Percentiles rank a stretch among this genome's conserved stretches.
phyloP scores from a whole-genome alignment of 2,329 filamentous ascomycete genomes.

The Drechslerella coelobrocha region DNA sequence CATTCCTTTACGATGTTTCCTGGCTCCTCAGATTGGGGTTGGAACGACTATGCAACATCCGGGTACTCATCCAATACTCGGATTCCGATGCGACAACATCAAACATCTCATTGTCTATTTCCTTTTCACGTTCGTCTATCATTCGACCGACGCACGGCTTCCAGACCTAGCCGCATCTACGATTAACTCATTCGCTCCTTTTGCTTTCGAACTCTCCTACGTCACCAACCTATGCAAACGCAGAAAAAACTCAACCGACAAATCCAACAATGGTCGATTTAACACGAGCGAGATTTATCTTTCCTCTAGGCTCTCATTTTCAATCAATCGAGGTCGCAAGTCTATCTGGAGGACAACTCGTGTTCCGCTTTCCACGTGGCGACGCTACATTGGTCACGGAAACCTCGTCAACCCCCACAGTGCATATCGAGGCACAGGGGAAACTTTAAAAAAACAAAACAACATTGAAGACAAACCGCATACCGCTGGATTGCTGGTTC shows the following conservation, averaged over 20 bases:
- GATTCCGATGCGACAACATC: conserved; percentile 13
- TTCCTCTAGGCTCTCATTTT: no score
- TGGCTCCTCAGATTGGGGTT: background rate
- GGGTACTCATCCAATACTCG: conserved; percentile 4
- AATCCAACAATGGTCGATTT: background rate
- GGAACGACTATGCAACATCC: conserved; percentile 17
- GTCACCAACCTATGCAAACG: background rate
- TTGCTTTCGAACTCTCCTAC: background rate
- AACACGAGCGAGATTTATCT: no score
- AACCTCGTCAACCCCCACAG: background rate
- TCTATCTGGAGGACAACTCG: no score
- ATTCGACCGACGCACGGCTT: background rate
- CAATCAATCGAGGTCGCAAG: no score
- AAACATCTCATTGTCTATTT: background rate
- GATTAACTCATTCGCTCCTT: background rate
- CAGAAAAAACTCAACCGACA: background rate
- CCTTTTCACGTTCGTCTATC: background rate
- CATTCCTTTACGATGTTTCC: conserved; percentile 23
- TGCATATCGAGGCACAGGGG: background rate
- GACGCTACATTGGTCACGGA: no score
- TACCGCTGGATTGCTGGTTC: conserved; percentile 45
- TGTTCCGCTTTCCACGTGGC: no score
- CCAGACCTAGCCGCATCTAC: background rate
- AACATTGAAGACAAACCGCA: conserved; percentile 15
- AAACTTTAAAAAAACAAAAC: background rate